phyloP scores from a whole-genome alignment of 495 filamentous ascomycete species.

The Cercophora scortea region DNA sequence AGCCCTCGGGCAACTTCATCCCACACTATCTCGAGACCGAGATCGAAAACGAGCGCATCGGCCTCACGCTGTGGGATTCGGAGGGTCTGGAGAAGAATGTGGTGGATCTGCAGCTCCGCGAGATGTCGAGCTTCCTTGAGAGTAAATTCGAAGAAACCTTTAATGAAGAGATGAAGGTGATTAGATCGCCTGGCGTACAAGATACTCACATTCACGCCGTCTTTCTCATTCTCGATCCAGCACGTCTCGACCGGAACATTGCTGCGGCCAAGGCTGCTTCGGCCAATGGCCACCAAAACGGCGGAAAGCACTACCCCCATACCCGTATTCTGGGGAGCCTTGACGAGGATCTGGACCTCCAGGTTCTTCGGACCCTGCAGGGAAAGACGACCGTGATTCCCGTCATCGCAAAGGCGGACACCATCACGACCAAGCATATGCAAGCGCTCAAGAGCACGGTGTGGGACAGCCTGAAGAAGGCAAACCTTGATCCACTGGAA shows the following conservation, averaged over 20 bases:
- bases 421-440: conserved; percentile 91
- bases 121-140: conserved; percentile 86
- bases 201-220: conserved; percentile 98
- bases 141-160: conserved; percentile 98
- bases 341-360: conserved; percentile 84
- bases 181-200: conserved; percentile 82
- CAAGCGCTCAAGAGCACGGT: conserved; percentile 83
- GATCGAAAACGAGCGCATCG: conserved; percentile 85
- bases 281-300: conserved; percentile 45
- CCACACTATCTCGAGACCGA: conserved; percentile 91
- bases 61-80: conserved; percentile 93
- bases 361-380: conserved; percentile 78
- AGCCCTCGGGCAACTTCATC: conserved; percentile 57
- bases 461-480: conserved; percentile 75
- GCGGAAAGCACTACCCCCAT: conserved; percentile 37
- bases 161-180: conserved; percentile 93
- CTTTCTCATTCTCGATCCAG: conserved; percentile 85
- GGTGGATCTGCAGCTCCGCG: conserved; percentile 86
- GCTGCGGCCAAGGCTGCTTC: conserved; percentile 52
- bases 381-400: conserved; percentile 96
- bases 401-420: conserved; percentile 95
- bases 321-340: conserved; percentile 56
- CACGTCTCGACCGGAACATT: conserved; percentile 75
- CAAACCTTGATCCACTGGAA: conserved; percentile 83
- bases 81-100: conserved; percentile 88